Base-by-base conservation (phyloP, 305 asterid genomes). In the Striga hermonthica region DNA sequence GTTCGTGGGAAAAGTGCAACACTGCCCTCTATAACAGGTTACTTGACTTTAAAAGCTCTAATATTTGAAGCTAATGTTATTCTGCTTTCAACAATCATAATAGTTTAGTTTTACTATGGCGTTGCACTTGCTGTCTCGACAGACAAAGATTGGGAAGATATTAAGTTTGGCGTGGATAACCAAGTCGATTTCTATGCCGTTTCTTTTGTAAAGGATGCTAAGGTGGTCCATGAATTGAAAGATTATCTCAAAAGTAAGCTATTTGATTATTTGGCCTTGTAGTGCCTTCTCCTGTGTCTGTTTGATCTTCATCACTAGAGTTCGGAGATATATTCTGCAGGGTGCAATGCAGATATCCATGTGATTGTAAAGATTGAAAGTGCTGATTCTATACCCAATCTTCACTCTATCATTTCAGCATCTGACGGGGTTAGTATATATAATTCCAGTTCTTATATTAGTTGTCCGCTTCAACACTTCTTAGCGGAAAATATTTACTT, bases 91-190 rank as follows among this genome's bases (percentile, higher is more conserved):
- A 57, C 54, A 60, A 71, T 53, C 57, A 48, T 22, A 64, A 15
- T 58, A 55, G 35, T 52, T 50, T 40, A 40, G 68, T 58, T 55
- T 38, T 7, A 57, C 44, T 35, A 49, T 56, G 68, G 49, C 58
- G 57, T 62, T 13, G 58, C 62, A 35, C 41, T 16, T 74, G 40
- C 61, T 61, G 64, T 67, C 72, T 64, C 39, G 37, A 56, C 83
- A 92, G 97, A 89, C 58, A 92, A 87, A 68, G 98, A 89, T 78
- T 92, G 98, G 98, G 98, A 89, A 65, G 98, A 92, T 78, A 92
- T 92, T 66, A 89, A 89, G 79, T 89, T 92, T 70, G 98, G 98
- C 14, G 98, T 92, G 76, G 95, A 92, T 73, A 92, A 87, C 73
- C 87, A 84, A 77, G 92, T 89, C 64, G 98, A 92, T 80, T 92